Evolutionary conservation across 495 filamentous ascomycete genomes (phyloP).

Genomic region (Penicillium bialowiezense): DNA sequence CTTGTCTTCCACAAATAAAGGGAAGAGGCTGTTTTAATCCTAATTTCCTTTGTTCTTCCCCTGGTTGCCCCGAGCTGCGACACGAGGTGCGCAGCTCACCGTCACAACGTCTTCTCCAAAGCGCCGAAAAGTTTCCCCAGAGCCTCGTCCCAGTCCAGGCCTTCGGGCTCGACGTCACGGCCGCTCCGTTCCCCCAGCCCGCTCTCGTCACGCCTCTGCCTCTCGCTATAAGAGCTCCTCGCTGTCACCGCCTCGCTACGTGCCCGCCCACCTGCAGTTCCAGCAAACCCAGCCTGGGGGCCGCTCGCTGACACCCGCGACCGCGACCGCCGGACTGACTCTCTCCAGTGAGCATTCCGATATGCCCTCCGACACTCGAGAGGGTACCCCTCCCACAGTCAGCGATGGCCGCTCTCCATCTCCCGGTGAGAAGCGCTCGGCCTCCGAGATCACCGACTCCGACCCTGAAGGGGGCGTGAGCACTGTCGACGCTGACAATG

Average conservation of each 20-base stretch:
- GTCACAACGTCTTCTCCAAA: slow-evolving; percentile 88
- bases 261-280: slow-evolving; percentile 61
- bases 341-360: slow-evolving; percentile 63
- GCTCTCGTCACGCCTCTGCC: slow-evolving; percentile 28
- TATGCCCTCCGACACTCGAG: slow-evolving; percentile 40
- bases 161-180: slow-evolving; percentile 35
- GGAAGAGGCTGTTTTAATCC: slow-evolving; percentile 11
- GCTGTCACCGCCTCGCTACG: slow-evolving; percentile 44
- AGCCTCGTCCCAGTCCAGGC: slow-evolving; percentile 47
- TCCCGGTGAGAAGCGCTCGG: slow-evolving; percentile 51
- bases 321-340: slow-evolving; percentile 69
- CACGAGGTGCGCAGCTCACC: slow-evolving; percentile 63
- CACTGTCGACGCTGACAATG: slow-evolving; percentile 9
- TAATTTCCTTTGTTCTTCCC: slow-evolving; percentile 1
- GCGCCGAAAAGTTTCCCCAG: slow-evolving; percentile 75
- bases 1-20: slow-evolving; percentile 1
- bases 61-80: slow-evolving; percentile 44
- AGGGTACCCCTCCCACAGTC: slow-evolving; percentile 20
- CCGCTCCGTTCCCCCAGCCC: slow-evolving; percentile 31
- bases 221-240: slow-evolving; percentile 36
- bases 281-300: slow-evolving; percentile 43
- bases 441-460: slow-evolving; percentile 45
- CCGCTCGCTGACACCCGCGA: slow-evolving; percentile 51
- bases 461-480: slow-evolving; percentile 28
- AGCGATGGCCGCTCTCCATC: slow-evolving; percentile 44